phyloP scores from a whole-genome alignment of 169 alveolate genomes.

The Cryptosporidium xiaoi region DNA sequence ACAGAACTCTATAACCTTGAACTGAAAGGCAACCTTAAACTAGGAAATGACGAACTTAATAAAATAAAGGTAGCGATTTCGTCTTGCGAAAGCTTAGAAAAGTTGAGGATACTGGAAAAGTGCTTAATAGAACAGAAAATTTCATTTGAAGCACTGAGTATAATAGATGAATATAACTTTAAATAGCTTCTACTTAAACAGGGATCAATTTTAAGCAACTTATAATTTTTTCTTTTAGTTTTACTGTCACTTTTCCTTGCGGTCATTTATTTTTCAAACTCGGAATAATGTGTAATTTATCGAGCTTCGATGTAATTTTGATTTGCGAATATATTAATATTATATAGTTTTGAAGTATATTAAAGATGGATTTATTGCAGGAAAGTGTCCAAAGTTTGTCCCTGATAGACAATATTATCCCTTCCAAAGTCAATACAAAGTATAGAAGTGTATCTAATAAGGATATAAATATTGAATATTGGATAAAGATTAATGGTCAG shows the following conservation, averaged over 20 bases:
- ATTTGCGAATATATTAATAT: no score
- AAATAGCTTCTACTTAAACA: no score
- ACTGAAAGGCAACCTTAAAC: neutral
- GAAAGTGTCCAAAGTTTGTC: no score
- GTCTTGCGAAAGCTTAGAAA: conserved; percentile 14
- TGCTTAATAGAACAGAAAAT: conserved; percentile 11
- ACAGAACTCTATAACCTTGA: neutral
- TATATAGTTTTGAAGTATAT: no score
- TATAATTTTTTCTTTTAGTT: no score
- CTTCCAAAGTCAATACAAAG: neutral
- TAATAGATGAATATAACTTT: conserved; percentile 10
- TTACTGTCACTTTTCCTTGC: no score
- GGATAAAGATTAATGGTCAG: conserved; percentile 10
- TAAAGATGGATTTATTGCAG: no score
- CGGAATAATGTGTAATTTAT: no score
- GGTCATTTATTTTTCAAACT: no score
- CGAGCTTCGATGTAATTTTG: no score
- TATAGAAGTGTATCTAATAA: neutral
- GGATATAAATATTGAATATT: conserved; percentile 17
- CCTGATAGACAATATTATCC: no score
- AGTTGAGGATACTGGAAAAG: conserved; percentile 16
- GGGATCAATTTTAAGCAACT: no score
- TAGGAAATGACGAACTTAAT: conserved; percentile 1
- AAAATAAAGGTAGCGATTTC: conserved; percentile 48
- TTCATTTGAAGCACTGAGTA: conserved; percentile 38